Evolutionary conservation across 345 rosid genomes (phyloP).

Genomic region (Hibiscus trionum): DNA sequence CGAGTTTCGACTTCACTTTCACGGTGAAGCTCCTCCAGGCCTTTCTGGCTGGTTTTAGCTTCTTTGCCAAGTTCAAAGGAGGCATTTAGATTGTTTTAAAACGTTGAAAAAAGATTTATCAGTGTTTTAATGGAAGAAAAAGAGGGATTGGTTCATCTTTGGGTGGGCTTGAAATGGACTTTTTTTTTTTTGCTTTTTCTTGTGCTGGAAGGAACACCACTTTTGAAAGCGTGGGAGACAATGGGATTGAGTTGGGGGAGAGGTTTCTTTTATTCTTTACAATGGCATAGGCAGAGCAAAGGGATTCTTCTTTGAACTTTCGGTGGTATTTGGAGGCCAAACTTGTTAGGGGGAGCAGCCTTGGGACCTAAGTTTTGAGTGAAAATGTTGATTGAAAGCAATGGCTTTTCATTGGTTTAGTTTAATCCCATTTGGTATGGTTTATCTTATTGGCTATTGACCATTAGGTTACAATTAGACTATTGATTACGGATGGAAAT

Average conservation of each 20-base stretch:
- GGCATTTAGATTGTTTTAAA: constrained; percentile 26
- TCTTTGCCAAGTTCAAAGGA: constrained; percentile 38
- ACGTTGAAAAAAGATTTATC: neutral
- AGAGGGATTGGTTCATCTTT: neutral
- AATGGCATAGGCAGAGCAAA: constrained; percentile 7
- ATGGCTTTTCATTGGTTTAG: neutral
- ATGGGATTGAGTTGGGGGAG: constrained; percentile 1
- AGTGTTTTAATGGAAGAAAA: neutral
- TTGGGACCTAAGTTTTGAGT: constrained; percentile 12
- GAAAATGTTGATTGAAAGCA: constrained; percentile 1
- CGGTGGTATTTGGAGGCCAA: constrained; percentile 10
- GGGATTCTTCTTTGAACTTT: neutral
- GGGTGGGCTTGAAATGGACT: neutral
- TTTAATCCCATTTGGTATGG: neutral
- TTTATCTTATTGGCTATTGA: neutral
- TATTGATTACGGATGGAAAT: no score
- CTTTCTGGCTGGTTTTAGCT: constrained; percentile 51
- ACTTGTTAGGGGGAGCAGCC: neutral
- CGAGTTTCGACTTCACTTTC: constrained; percentile 38
- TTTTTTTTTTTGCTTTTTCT: neutral
- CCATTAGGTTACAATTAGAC: neutral
- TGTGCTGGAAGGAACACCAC: constrained; percentile 15
- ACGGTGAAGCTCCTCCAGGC: constrained; percentile 51
- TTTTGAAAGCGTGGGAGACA: constrained; percentile 6
- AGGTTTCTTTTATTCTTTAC: neutral